Conservation (phyloP, 176 grass and related monocot genomes). For the Aegilops longissima region DNA sequence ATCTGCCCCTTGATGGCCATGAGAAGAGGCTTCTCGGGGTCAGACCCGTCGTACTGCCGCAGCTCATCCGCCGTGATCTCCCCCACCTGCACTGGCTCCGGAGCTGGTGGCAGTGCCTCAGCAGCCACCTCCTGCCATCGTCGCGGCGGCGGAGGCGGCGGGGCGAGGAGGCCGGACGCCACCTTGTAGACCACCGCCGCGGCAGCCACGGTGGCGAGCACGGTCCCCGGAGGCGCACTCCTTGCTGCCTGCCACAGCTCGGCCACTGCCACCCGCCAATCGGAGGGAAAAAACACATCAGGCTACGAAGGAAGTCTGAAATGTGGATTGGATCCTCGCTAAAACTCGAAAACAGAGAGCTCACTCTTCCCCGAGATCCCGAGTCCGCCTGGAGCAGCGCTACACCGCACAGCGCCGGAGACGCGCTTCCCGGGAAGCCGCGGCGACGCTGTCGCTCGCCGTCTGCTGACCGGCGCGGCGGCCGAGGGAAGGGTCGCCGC, state of each 20-base stretch:
- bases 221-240: constrained; percentile 48
- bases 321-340: background rate
- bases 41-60: constrained; percentile 68
- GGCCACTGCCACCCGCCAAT: constrained; percentile 28
- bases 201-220: constrained; percentile 52
- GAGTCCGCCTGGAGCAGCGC: constrained; percentile 11
- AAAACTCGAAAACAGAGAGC: background rate
- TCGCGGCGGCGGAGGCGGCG: constrained; percentile 24
- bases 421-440: background rate
- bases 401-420: constrained; percentile 19
- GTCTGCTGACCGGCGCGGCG: background rate
- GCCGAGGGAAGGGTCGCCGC: background rate
- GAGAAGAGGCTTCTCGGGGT: constrained; percentile 69
- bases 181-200: constrained; percentile 62
- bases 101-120: constrained; percentile 30
- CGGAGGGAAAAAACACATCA: background rate
- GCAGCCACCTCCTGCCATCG: background rate
- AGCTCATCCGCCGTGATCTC: constrained; percentile 79
- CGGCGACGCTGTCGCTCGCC: background rate
- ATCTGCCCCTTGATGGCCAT: constrained; percentile 98
- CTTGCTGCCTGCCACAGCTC: constrained; percentile 68
- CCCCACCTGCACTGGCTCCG: constrained; percentile 68
- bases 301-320: background rate
- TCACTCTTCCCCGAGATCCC: constrained; percentile 38
- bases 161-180: constrained; percentile 44